Evolutionary conservation across 2,329 filamentous ascomycete genomes (phyloP), one percentile per base, ranked within the genome.

Genomic region (Fusarium secorum): DNA sequence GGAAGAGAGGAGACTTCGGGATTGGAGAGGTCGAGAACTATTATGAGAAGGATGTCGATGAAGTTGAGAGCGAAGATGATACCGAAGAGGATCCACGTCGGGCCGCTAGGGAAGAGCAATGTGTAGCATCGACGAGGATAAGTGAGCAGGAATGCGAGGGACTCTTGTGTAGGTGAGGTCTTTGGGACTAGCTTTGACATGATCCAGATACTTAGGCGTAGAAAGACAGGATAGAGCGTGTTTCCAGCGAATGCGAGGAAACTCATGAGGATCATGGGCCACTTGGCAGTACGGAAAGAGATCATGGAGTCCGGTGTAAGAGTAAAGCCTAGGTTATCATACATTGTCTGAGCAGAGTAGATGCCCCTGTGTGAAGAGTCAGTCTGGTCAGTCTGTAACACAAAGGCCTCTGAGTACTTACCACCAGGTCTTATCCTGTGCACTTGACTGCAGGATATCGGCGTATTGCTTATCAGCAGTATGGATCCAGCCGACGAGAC

Each of bases 61-160:
- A 83, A 80, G 72, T 88, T 90, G 30, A 90, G 81, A 1, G 79
- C 74, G 14, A 88, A 70, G 9, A 89, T 81, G 30, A 85, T 83
- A 24, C 80, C 75, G 3, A 87, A 80, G 0, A 90, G 81, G 71
- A 85, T 85, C 87, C 88, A 90, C 0, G 88, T 90, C 14, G 88
- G 84, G n/a, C 79, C 77, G 33, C 84, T 82, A 0, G 88, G 89
- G 72, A 91, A 91, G 7, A 91, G 83, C 7, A 89, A 83, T 2
- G 87, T 90, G 72, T 88, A 91, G 73, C 88, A 90, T 18, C 89
- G 81, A 28, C 89, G 83, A 0, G 89, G 89, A 75, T 91, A 87
- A 51, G 90, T 84, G 13, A 91, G 83, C 0, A 91, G 79, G 66
- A 90, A 91, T 1, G 80, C 76, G 1, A 90, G 78, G 0, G 85